A percentile compares a stretch with the other conserved stretches of the same genome.
These are phyloP conservation scores for Lenzites betulinus DNA, from an alignment of 768 basidiomycete genomes.

Conservation along the genomic window DNA sequence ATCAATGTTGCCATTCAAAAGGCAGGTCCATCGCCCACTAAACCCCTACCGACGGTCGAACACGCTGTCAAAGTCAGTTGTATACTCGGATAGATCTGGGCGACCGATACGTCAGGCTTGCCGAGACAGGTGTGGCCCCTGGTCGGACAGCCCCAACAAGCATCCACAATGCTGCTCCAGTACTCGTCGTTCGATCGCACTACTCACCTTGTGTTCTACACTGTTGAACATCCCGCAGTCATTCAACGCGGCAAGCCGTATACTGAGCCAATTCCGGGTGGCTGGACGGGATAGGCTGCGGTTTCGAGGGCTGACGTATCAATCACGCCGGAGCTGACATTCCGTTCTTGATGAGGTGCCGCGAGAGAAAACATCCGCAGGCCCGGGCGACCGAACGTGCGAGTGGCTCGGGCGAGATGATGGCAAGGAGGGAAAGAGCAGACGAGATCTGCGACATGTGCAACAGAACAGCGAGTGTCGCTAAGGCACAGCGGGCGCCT, in stretches of 20 bases:
- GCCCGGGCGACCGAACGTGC: not conserved
- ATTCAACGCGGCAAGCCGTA: not conserved
- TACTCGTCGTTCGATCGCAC: not conserved
- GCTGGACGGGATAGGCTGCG: not conserved
- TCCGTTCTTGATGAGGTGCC: not conserved
- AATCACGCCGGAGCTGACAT: not conserved
- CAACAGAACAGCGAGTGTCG: not conserved
- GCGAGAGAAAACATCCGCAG: not conserved
- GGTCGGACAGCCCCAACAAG: not conserved
- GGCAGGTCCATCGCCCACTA: no score
- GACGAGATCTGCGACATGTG: no score
- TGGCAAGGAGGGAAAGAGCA: not conserved
- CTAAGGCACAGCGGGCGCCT: not conserved
- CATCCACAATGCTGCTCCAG: not conserved
- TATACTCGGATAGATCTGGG: not conserved
- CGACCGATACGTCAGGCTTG: not conserved
- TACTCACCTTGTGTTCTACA: no score
- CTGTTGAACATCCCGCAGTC: not conserved
- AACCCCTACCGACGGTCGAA: not conserved
- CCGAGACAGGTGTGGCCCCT: not conserved
- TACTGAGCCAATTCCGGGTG: not conserved
- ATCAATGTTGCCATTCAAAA: no score
- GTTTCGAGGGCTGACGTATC: not conserved
- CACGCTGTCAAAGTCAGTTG: not conserved
- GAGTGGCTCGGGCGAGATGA: not conserved